Conservation (phyloP, 1,284 basidiomycete genomes). For the Wolfiporia cocos region DNA sequence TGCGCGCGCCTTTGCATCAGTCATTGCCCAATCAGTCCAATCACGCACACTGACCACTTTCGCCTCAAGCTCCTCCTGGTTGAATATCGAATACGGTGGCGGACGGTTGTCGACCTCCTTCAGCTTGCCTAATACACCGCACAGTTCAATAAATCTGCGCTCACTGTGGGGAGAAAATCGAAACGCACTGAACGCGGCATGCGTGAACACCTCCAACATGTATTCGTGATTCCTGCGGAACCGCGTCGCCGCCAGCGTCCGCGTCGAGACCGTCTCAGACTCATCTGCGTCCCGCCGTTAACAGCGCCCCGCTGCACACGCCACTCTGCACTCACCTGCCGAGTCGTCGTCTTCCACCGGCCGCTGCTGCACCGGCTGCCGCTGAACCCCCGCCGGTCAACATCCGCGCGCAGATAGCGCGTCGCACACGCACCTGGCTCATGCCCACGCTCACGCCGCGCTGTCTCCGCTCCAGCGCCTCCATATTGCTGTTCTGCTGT, state of each 20-base stretch:
- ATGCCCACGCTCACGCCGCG: constrained; percentile 27
- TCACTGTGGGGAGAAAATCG: neutral
- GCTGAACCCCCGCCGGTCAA: constrained; percentile 8
- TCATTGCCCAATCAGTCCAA: neutral
- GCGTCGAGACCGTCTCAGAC: constrained; percentile 61
- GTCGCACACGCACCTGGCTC: too few species aligned
- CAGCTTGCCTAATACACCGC: constrained; percentile 35
- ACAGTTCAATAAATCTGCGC: neutral
- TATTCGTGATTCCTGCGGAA: constrained; percentile 76
- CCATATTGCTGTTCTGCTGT: constrained; percentile 66
- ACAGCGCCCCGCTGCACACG: constrained; percentile 2
- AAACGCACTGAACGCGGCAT: constrained; percentile 57
- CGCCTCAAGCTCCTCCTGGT: constrained; percentile 50
- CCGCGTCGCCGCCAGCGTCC: constrained; percentile 61
- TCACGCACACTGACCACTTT: constrained; percentile 43
- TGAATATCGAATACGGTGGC: constrained; percentile 52
- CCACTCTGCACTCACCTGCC: constrained; percentile 37
- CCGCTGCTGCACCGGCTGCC: constrained; percentile 27
- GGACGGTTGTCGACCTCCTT: constrained; percentile 32
- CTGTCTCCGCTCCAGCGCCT: constrained; percentile 52
- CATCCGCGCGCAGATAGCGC: too few species aligned
- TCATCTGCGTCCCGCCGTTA: constrained; percentile 43
- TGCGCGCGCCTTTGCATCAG: constrained; percentile 16
- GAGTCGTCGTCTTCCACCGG: constrained; percentile 63
- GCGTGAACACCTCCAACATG: constrained; percentile 74